Conservation (phyloP, 2,329 filamentous ascomycete genomes). For the Colletotrichum tabaci region DNA sequence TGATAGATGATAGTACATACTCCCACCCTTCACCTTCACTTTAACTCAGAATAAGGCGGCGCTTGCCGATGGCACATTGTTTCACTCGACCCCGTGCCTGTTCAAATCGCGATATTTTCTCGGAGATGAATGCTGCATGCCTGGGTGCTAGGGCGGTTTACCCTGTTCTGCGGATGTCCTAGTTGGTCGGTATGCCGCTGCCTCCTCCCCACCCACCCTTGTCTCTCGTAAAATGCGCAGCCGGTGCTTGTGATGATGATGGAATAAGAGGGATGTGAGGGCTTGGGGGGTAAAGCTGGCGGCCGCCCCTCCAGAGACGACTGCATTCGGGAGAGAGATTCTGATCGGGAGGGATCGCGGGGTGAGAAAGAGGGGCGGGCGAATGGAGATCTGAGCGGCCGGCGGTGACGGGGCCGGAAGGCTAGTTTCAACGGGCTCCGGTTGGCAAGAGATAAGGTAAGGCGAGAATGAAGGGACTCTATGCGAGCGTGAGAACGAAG, state of each 20-base stretch:
- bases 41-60: slow-evolving; percentile 18
- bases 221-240: not conserved
- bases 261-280: slow-evolving; percentile 6
- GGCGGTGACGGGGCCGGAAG: slow-evolving; percentile 23
- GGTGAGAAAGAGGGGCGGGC: slow-evolving; percentile 1
- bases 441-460: slow-evolving; percentile 2
- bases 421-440: not conserved
- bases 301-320: not conserved
- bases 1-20: not conserved
- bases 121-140: slow-evolving; percentile 34
- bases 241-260: slow-evolving; percentile 19
- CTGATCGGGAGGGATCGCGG: slow-evolving; percentile 17
- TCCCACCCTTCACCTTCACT: not conserved
- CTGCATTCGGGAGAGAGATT: slow-evolving; percentile 9
- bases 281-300: slow-evolving; percentile 13
- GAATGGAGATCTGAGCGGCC: slow-evolving; percentile 32
- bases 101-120: slow-evolving; percentile 27
- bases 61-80: slow-evolving; percentile 26
- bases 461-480: not conserved
- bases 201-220: no score
- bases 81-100: slow-evolving; percentile 35
- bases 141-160: slow-evolving; percentile 11
- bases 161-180: not conserved
- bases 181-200: not conserved
- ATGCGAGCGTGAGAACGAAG: not conserved